A percentile compares a stretch with the other conserved stretches of the same genome.
phyloP scores from a whole-genome alignment of 306 rosid genomes.

The Castanea crenata region DNA sequence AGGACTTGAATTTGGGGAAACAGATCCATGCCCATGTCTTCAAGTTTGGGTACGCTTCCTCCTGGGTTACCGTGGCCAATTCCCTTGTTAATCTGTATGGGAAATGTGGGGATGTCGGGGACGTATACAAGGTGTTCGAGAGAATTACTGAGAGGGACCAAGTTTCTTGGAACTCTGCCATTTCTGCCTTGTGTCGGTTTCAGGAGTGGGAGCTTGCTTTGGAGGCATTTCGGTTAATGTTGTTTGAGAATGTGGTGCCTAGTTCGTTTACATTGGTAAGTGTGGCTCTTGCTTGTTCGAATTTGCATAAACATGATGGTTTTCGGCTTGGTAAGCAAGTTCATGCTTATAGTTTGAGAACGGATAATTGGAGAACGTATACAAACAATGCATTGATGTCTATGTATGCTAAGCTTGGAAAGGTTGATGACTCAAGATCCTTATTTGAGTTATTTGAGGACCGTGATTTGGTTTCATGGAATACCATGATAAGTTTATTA shows the following conservation, averaged over 20 bases:
- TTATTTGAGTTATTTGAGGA: conserved; percentile 64
- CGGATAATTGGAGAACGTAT: conserved; percentile 45
- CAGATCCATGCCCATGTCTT: conserved; percentile 66
- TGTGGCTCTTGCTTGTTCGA: conserved; percentile 65
- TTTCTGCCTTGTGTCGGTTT: conserved; percentile 51
- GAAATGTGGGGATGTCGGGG: conserved; percentile 54
- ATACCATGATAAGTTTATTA: conserved; percentile 68
- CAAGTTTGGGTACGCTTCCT: conserved; percentile 50
- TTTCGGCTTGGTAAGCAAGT: conserved; percentile 66
- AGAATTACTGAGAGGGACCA: conserved; percentile 52
- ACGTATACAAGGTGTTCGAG: conserved; percentile 55
- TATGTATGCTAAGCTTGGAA: conserved; percentile 73
- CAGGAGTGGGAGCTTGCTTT: conserved; percentile 71
- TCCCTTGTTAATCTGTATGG: conserved; percentile 72
- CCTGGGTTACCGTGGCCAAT: conserved; percentile 54
- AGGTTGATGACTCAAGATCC: conserved; percentile 46
- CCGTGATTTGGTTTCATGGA: conserved; percentile 77
- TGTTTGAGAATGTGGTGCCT: conserved; percentile 47
- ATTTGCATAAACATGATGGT: conserved; percentile 36
- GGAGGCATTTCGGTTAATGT: conserved; percentile 52
- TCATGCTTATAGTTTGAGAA: conserved; percentile 60
- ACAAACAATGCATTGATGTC: conserved; percentile 74
- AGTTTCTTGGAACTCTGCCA: conserved; percentile 86
- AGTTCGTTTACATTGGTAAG: conserved; percentile 78
- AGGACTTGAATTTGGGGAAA: conserved; percentile 52